Percentiles rank a stretch among this genome's conserved stretches.
Evolutionary conservation across 164 flowering plant genomes (phyloP).

Genomic region (Vitis labrusca): DNA sequence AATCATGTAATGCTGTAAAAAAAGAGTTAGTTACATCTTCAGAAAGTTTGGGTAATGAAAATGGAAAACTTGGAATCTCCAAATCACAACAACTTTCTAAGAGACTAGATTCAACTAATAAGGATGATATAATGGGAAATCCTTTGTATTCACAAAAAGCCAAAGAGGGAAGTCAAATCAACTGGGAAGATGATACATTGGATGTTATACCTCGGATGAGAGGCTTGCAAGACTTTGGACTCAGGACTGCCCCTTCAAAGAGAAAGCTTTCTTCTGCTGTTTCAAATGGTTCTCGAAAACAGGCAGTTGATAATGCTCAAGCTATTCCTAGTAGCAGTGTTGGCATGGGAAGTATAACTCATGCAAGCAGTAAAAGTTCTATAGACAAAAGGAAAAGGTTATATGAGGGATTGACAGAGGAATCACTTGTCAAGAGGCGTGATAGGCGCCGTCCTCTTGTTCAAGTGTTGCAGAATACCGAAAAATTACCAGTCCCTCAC

Average conservation of each 20-base stretch:
- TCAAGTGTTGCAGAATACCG: slow-evolving; percentile 46
- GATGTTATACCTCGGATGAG: slow-evolving; percentile 62
- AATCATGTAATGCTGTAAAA: slow-evolving; percentile 26
- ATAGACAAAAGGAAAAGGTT: slow-evolving; percentile 36
- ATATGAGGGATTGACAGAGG: slow-evolving; percentile 31
- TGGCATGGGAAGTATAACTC: slow-evolving; percentile 28
- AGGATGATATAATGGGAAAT: slow-evolving; percentile 30
- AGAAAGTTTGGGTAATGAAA: slow-evolving; percentile 33
- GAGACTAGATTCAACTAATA: slow-evolving; percentile 21
- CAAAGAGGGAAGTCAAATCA: slow-evolving; percentile 34
- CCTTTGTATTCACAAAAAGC: slow-evolving; percentile 20
- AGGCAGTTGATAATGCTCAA: slow-evolving; percentile 22
- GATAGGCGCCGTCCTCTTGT: slow-evolving; percentile 49
- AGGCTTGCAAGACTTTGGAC: slow-evolving; percentile 81
- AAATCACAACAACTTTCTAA: slow-evolving; percentile 30
- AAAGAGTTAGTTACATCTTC: slow-evolving; percentile 35
- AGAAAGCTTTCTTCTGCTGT: slow-evolving; percentile 31
- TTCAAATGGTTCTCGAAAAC: slow-evolving; percentile 30
- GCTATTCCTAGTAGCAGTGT: slow-evolving; percentile 23
- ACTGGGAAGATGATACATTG: slow-evolving; percentile 47
- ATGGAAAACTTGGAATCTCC: slow-evolving; percentile 29
- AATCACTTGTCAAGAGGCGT: slow-evolving; percentile 37
- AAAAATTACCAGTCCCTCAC: slow-evolving; percentile 27
- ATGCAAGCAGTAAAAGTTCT: slow-evolving; percentile 33
- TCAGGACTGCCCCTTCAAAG: slow-evolving; percentile 45